Evolutionary conservation across 2,329 filamentous ascomycete species (phyloP), one percentile per base, ranked within the genome.

Genomic region (Ustulina deusta): DNA sequence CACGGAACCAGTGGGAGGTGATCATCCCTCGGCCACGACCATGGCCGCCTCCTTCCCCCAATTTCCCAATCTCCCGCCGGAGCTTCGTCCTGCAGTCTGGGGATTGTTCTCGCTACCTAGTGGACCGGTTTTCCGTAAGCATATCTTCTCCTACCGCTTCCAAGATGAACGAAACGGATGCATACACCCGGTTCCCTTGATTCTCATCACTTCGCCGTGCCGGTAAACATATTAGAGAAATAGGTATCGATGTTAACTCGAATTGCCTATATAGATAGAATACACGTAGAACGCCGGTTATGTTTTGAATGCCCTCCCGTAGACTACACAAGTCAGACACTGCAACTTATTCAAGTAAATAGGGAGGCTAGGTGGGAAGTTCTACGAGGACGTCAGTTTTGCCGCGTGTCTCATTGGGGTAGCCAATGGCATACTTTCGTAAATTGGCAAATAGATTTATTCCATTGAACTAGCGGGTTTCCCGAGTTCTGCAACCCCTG

Each of bases 291-390:
- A n/a, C n/a, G n/a, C n/a, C n/a, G n/a, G n/a, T n/a, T n/a, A n/a
- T 22, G 38, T 44, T 29, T 6, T 34, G 17, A 4, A 22, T 46
- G 3, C 25, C 17, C 0, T 38, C 25, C 32, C 1, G 10, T 3
- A 20, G 17, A 15, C 17, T 15, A 20, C 11, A 5, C 25, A 20
- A 15, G 11, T 34, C 6, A 32, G 40, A 13, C 13, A 7, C 3
- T 40, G n/a, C 58, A 15, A 52, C 7, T 40, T 34, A 52, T 29
- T 22, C 25, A 44, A 15, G 59, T 34, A 13, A 61, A 46, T 22
- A 46, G 10, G 36, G 59, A 61, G 25, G 59, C 59, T 13, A 44
- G 36, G n/a, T 13, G 48, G 27, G 48, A 51, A 34, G 27, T 32
- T 7, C 27, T 54, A 34, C 6, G 17, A 11, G n/a, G 27, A 46